phyloP scores from a whole-genome alignment of 352 stramenopile species.

The Globisporangium nodosum region DNA sequence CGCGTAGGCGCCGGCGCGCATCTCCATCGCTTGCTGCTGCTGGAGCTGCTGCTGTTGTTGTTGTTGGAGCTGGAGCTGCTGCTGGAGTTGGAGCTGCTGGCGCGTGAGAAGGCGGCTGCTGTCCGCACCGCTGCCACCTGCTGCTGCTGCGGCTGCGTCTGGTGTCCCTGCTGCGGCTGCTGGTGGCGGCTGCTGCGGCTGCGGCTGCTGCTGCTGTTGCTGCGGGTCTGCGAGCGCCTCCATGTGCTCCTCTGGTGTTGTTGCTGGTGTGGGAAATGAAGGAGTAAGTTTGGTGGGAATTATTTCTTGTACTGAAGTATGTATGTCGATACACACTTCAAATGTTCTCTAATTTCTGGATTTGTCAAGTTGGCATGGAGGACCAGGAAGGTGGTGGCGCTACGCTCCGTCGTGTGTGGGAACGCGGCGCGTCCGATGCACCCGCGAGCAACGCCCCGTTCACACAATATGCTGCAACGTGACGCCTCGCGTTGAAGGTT shows the following conservation, averaged over 20 bases:
- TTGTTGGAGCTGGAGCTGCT: background rate
- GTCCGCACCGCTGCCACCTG: background rate
- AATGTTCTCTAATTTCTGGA: too few species aligned
- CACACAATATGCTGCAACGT: too few species aligned
- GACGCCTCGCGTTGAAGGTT: background rate
- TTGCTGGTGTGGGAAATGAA: background rate
- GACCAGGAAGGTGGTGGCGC: too few species aligned
- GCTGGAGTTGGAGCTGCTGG: slow-evolving; percentile 11
- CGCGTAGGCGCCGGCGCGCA: slow-evolving; percentile 3
- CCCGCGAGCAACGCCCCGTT: too few species aligned
- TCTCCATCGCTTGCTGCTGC: slow-evolving; percentile 12
- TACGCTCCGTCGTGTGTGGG: too few species aligned
- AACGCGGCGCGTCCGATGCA: too few species aligned
- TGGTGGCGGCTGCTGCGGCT: background rate
- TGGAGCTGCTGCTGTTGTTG: slow-evolving; percentile 7
- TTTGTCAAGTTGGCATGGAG: too few species aligned
- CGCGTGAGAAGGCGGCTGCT: slow-evolving; percentile 1
- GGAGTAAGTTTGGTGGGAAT: background rate
- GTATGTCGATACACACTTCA: too few species aligned
- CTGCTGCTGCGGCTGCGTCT: slow-evolving; percentile 6
- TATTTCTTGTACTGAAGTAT: background rate
- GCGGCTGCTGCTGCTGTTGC: too few species aligned
- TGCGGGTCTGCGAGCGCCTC: background rate
- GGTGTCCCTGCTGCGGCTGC: slow-evolving; percentile 3
- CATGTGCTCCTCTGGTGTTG: background rate